Evolutionary conservation across 495 filamentous ascomycete species (phyloP), one percentile per base, ranked within the genome.

Genomic region (Acidiella bohemica): DNA sequence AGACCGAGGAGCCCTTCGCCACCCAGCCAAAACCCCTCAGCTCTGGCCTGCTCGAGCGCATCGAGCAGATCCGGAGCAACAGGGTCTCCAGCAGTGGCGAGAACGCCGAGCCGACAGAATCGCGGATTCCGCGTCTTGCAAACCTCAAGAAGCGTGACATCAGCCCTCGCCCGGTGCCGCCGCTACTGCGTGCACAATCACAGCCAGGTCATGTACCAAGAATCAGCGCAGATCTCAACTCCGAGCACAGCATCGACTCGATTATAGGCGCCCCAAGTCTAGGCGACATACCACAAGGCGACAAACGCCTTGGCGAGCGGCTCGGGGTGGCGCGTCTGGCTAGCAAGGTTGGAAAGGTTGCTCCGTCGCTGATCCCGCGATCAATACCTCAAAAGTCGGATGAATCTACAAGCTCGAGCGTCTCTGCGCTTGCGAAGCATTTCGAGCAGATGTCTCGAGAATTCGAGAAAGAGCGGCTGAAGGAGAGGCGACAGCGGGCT

Each of bases 381-480:
- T 93, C 88, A 32, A 74, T 92, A 24, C 73, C 71, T 7, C 70
- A 65, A 12, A 72, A 67, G 46, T 71, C 64, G 31, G 79, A 70
- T 30, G 75, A 80, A 36, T 70, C 78, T 1, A 81, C 80, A 36
- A 46, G 34, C 34, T 37, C 36, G 2, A 40, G 33, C 7, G 92
- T 99, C 1, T 86, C 83, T 4, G 83, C 73, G 4, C 70, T 96
- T 22, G 85, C 92, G 11, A 85, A 83, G 53, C 92, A 96, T 58
- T 95, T 96, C 53, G 92, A 99, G 57, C 86, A 95, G 54, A 60
- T 99, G 24, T 93, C 84, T 42, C 80, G 87, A 5, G 92, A 99
- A 50, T 96, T 97, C 49, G 87, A 99, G 53, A 92, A 86, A 54
- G 88, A 96, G 63, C 70, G 92, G 26, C 71, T 87, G 34, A 80